Base-by-base conservation (phyloP, 176 grass and related monocot species). In the Lolium rigidum region DNA sequence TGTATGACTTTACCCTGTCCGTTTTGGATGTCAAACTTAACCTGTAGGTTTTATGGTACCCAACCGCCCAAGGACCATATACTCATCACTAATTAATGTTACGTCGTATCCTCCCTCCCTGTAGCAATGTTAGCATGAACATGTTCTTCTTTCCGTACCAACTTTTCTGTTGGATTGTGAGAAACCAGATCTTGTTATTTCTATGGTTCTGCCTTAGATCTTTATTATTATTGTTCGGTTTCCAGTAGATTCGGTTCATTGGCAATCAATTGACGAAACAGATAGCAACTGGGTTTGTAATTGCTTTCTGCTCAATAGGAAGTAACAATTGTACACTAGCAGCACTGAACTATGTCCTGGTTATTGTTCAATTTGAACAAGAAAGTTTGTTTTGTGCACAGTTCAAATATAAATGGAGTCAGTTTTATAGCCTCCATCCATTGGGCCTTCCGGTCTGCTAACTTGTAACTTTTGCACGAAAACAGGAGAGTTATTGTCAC, bases 1-100 rank as follows among this genome's bases (percentile, higher is more conserved):
- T 68, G 65, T 68, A 68, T 68, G 28, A 68, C 31, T 68, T 38
- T 68, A 68, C 64, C 65, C 15, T 68, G 31, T 39, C 65, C 65
- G 14, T 68, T 68, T 68, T 68, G 65, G 65, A 38, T 68, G 65
- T 68, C 14, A 67, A 57, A 39, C 15, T 68, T 7, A 15, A 68
- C 65, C 31, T 68, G 3, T 68, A 28, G 8, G 65, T 68, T 68
- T 68, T 39, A 68, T 17, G 16, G 64, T 17, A 38, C 65, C 15
- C 38, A 15, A 67, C 14, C 31, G 38, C 65, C 6, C 65, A 68
- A 68, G 31, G 65, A 38, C 15, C 31, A 68, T 68, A 39, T 28
- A 68, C 65, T 37, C 7, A 39, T 68, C 31, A 68, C 65, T 68
- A 68, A 68, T 38, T 18, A 68, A 68, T 68, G 31, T 68, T 68